Base-by-base conservation (phyloP, 139 green algal species). In the Chlorella sp. region DNA sequence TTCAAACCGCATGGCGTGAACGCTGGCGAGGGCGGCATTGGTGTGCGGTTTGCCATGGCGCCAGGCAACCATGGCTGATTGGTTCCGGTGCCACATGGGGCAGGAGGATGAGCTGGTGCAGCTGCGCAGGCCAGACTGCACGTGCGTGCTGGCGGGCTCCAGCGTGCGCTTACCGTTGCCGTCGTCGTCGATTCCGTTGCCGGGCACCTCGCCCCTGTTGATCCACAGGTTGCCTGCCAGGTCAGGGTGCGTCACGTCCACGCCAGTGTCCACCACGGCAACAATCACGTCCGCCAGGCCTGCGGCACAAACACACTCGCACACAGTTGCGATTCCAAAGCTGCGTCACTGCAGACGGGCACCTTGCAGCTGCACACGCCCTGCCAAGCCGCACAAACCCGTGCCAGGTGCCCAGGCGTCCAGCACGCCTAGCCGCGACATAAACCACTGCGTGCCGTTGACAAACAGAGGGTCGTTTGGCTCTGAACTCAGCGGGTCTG, bases 211-310 rank as follows among this genome's bases (percentile, higher is more conserved):
- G 5, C 49, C 70, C 5, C 42, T 59, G 67, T 93, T 93, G n/a
- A 55, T 71, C 83, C 87, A 88, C 5, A 90, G 49, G 67, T 86
- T 88, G 24, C 22, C 35, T 10, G 32, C 60, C 20, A 94, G 71
- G 74, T 92, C 86, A 24, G 76, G 77, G 71, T 93, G 88, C 3
- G 68, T 81, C 35, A 82, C 55, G 30, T 91, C 82, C 22, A 91
- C 72, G 24, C 89, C 89, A 6, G 77, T 86, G 70, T 91, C 87
- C 5, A 92, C 83, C n/a, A 93, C 73, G 33, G 88, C 89, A 34
- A 94, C 86, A 31, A 88, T 77, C n/a, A 91, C 70, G n/a, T 69
- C 62, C 14, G 27, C 4, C 4, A 27, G 4, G 36, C 62, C 62
- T 64, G 42, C 42, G 26, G n/a, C n/a, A n/a, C n/a, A n/a, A n/a